Evolutionary conservation across 2,329 filamentous ascomycete species (phyloP).

Genomic region (Fusarium sp.): DNA sequence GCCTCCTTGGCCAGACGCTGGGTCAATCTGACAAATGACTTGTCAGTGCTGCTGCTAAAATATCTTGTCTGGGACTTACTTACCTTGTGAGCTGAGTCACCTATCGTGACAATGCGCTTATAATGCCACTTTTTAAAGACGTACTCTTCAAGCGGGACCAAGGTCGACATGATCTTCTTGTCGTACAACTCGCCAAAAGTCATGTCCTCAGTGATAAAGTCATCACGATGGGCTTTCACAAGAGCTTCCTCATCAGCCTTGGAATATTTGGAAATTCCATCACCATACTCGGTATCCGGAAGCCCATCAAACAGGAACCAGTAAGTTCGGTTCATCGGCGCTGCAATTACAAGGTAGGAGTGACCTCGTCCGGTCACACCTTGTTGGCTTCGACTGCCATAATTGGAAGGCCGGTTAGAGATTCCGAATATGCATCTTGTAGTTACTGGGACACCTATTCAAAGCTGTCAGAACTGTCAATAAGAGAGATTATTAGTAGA

Average conservation of each 20-base stretch:
- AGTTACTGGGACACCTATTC: not conserved
- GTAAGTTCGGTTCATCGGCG: not conserved
- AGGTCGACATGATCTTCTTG: not conserved
- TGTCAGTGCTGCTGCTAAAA: rapidly evolving
- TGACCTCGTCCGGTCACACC: not conserved
- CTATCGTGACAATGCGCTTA: not conserved
- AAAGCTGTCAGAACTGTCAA: not conserved
- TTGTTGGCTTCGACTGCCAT: not conserved
- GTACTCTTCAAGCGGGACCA: not conserved
- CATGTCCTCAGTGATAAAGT: not conserved
- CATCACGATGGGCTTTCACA: not conserved
- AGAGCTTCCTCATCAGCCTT: not conserved
- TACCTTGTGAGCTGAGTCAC: constrained; percentile 6
- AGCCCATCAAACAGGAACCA: constrained; percentile 12
- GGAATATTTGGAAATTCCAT: not conserved
- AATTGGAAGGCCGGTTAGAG: not conserved
- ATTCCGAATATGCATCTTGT: constrained; percentile 4
- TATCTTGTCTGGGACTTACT: too few species aligned
- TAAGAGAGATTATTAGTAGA: not conserved
- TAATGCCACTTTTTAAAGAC: constrained; percentile 5
- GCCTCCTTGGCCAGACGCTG: not conserved
- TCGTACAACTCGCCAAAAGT: not conserved
- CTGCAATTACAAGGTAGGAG: not conserved
- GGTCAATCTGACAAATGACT: not conserved
- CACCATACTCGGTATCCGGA: not conserved